Base-by-base conservation (phyloP, 805 yeast species). In the Candida easanensis region DNA sequence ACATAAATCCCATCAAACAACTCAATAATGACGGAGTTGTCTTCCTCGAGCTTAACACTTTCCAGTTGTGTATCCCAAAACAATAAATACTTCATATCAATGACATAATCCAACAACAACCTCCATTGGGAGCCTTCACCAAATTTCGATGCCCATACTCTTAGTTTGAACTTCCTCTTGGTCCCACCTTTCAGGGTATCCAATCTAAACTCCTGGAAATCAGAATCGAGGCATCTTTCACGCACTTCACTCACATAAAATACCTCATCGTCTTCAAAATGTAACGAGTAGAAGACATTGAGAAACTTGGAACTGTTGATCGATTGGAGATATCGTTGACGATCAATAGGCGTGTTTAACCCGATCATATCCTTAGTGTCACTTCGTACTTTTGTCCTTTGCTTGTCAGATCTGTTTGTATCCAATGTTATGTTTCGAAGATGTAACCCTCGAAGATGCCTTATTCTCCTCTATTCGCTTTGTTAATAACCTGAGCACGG, bases 191-290 rank as follows among this genome's bases (percentile, higher is more conserved):
- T 41, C 9, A 44, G 15, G 9, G 33, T 32, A 31, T 47, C 22
- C 0, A 62, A 30, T 16, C 53, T 48, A 16, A 62, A 53, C 36
- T 62, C 66, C 22, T 57, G 60, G 46, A 63, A 63, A 16, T 51
- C 53, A 8, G 62, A 61, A 46, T 62, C 57, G 18, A 62, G 45
- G 10, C 64, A 55, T 5, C 57, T 38, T 3, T 53, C 39, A 17
- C 52, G 53, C 1, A 61, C 49, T 39, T 70, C 65, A 41, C 73
- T 68, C 3, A 71, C 58, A 39, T 64, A 66, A 37, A 68, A 63
- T 5, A 46, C 41, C 10, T 6, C 66, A 57, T 33, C 54, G 15
- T 36, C 31, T 3, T 51, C 36, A 10, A 54, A 57, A 39, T 65
- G 69, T 8, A 71, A 23, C 0, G 73, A 64, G 33, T 61, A 63